Base-by-base conservation (phyloP, 768 basidiomycete genomes). In the Infundibulicybe gibba region DNA sequence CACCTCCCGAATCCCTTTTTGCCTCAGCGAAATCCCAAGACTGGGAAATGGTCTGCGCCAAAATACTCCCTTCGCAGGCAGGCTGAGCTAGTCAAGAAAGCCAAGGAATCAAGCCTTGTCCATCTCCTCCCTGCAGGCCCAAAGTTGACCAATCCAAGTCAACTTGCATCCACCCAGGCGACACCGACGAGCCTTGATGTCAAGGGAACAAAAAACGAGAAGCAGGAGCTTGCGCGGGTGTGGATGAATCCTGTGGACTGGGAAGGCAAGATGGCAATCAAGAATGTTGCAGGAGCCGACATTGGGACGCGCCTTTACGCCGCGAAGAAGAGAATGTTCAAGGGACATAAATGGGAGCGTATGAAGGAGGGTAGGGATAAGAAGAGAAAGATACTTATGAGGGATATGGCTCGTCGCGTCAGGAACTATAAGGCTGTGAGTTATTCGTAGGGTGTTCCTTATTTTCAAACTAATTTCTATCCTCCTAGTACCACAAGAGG, bases 261-360 rank as follows among this genome's bases (percentile, higher is more conserved):
- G 66, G 71, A 69, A 15, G 80, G 80, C 51, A 63, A 72, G 41
- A 69, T 66, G 39, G 64, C 65, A 55, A 62, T 65, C 45, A 74
- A 70, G 60, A 61, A 59, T 34, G 67, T 69, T 25, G 59, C 68
- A 47, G 79, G 85, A 47, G 66, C 76, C 43, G 71, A 83, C 49
- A 57, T 73, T 56, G 85, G 85, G 32, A 75, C 76, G 52, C 74
- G 79, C 45, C 64, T 91, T 54, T 93, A 92, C 53, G 80, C 83
- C 9, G 81, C 74, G 48, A 87, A 78, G 77, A 86, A 81, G 74
- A 72, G 77, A 51, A 92, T 92, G 90, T 92, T 93, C 80, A 93
- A 92, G 74, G 90, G 90, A n/a, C 90, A 92, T 73, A 86, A 79
- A 56, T 90, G 86, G 85, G 85, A 92, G 67, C 77, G 87, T 32